phyloP scores from a whole-genome alignment of 495 filamentous ascomycete genomes.

The Talaromyces nanjingensis region DNA sequence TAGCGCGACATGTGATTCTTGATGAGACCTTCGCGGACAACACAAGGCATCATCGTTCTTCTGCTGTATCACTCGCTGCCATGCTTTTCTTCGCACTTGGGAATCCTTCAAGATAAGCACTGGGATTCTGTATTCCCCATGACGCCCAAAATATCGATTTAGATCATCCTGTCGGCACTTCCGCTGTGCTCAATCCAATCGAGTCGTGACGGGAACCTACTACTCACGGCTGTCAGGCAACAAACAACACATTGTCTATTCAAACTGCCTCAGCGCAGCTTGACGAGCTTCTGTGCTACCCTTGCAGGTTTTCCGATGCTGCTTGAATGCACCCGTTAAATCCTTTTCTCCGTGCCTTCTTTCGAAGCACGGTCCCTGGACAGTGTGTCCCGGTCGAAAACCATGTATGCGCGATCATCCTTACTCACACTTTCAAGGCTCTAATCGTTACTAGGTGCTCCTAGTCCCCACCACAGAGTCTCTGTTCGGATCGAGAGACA shows the following conservation, averaged over 20 bases:
- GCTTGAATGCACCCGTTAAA: slow-evolving; percentile 98
- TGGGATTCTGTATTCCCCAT: not conserved
- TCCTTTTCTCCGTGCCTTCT: slow-evolving; percentile 96
- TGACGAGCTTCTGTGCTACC: slow-evolving; percentile 33
- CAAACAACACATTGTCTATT: slow-evolving; percentile 10
- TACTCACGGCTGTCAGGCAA: not conserved
- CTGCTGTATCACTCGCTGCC: not conserved
- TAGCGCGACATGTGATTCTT: slow-evolving; percentile 10
- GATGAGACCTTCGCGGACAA: not conserved
- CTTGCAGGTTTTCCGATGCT: slow-evolving; percentile 41
- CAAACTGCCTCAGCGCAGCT: slow-evolving; percentile 26
- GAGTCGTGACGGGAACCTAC: not conserved
- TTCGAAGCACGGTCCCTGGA: slow-evolving; percentile 84
- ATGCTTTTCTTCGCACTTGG: not conserved
- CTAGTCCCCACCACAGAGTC: slow-evolving; percentile 91
- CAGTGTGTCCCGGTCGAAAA: slow-evolving; percentile 91
- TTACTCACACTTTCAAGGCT: not conserved
- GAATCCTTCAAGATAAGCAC: not conserved
- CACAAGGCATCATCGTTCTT: not conserved
- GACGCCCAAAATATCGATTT: not conserved
- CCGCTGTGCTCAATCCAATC: not conserved
- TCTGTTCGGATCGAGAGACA: slow-evolving; percentile 80
- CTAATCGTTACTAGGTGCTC: slow-evolving; percentile 53
- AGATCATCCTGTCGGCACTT: not conserved
- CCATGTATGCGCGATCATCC: slow-evolving; percentile 51